A percentile compares a stretch with the other conserved stretches of the same genome.
Conservation (phyloP, 768 basidiomycete genomes). For the Tylopilus balloui region DNA sequence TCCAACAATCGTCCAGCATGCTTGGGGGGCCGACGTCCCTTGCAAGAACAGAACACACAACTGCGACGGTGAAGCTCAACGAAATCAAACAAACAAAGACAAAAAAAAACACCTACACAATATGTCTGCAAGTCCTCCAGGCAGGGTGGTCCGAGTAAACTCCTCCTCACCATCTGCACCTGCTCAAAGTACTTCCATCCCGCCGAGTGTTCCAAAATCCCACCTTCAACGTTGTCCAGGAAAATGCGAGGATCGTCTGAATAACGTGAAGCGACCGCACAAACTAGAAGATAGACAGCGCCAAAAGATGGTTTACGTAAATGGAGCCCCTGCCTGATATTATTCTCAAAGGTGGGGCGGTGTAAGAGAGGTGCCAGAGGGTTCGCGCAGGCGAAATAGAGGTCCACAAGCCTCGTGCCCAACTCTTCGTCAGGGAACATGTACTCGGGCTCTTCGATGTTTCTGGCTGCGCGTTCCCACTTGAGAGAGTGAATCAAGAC, state of each 20-base stretch:
- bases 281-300: slow-evolving; percentile 60
- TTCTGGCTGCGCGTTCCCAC: slow-evolving; percentile 28
- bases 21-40: slow-evolving; percentile 56
- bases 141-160: slow-evolving; percentile 50
- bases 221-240: slow-evolving; percentile 30
- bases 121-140: slow-evolving; percentile 71
- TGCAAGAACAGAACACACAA: slow-evolving; percentile 51
- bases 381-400: slow-evolving; percentile 62
- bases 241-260: slow-evolving; percentile 55
- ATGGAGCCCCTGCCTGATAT: slow-evolving; percentile 47
- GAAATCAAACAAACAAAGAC: slow-evolving; percentile 8
- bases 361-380: slow-evolving; percentile 67
- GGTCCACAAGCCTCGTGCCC: slow-evolving; percentile 46
- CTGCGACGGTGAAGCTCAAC: slow-evolving; percentile 28
- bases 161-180: slow-evolving; percentile 56
- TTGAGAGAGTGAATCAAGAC: slow-evolving; percentile 6
- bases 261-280: slow-evolving; percentile 58
- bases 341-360: slow-evolving; percentile 58
- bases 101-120: slow-evolving; percentile 38
- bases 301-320: slow-evolving; percentile 49
- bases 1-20: slow-evolving; percentile 65
- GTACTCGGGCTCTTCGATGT: slow-evolving; percentile 29
- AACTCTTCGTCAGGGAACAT: slow-evolving; percentile 51
- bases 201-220: slow-evolving; percentile 38
- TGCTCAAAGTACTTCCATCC: slow-evolving; percentile 50